Evolutionary conservation across 345 rosid species (phyloP), one percentile per base, ranked within the genome.

Genomic region (Citrus cavaleriei): DNA sequence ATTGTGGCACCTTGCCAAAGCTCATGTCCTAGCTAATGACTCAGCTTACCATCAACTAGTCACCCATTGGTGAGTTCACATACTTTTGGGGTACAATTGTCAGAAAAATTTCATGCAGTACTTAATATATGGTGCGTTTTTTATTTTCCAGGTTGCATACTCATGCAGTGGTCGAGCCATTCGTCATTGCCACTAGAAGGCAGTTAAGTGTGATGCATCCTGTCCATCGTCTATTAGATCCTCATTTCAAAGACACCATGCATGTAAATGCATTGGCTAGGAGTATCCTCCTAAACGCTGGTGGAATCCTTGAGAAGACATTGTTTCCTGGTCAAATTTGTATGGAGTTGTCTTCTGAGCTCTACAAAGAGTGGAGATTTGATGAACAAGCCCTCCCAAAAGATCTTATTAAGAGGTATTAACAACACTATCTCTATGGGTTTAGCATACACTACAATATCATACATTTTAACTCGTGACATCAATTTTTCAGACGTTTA

Each of bases 181-280:
- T 90, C 89, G 82, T 91, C 34, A 92, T 92, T 81, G 93, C 93
- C 58, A 85, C 89, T 5, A 86, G 92, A 79, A 89, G 95, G 79
- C 91, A 89, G 51, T 63, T 92, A 74, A 92, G 96, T 66, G 77
- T 55, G 35, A 88, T 92, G 92, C 92, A 92, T 76, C 96, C 96
- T 25, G 74, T 91, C 73, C 87, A 90, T 76, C 80, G 78, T 81
- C 85, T 91, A 30, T 72, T 92, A 71, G 86, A 87, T 83, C 96
- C 93, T 46, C 93, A 92, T 86, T 86, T 92, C 89, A 90, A 85
- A 85, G 92, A 89, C 78, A 90, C 92, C 60, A 84, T 90, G 86
- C 93, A 90, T 78, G 81, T 89, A 76, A 92, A 92, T 80, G 89
- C 92, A 73, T 40, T 92, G 73, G 86, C 85, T 77, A 79, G 90